phyloP scores from a whole-genome alignment of 192 early-diverging fungal species.

The Coemansia sp. region DNA sequence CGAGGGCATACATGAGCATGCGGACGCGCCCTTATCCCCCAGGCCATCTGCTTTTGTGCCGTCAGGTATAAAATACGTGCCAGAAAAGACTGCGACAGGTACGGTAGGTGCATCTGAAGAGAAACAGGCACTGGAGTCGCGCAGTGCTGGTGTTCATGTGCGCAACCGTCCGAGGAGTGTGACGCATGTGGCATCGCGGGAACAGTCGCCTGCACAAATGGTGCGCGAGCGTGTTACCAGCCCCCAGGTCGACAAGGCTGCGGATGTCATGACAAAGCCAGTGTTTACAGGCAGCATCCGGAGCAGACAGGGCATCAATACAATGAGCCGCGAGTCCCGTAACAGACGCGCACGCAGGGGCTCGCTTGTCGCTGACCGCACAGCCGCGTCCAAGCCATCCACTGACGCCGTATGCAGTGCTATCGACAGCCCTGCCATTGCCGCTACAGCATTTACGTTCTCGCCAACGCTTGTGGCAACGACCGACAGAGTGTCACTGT shows the following conservation, averaged over 20 bases:
- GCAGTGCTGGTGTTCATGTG: neutral
- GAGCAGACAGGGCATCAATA: slow-evolving; percentile 22
- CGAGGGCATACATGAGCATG: slow-evolving; percentile 28
- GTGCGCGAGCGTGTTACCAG: neutral
- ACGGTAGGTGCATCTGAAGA: neutral
- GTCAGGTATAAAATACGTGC: neutral
- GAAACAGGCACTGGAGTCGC: neutral
- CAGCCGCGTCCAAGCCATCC: neutral
- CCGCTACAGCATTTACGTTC: slow-evolving; percentile 13
- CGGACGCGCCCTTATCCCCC: neutral
- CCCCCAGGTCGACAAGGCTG: neutral
- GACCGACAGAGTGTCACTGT: slow-evolving; percentile 1
- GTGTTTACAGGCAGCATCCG: slow-evolving; percentile 26
- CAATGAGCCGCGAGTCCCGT: slow-evolving; percentile 28
- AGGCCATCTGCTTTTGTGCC: neutral
- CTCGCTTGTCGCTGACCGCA: slow-evolving; percentile 13
- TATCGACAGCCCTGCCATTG: neutral
- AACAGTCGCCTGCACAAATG: neutral
- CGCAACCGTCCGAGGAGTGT: neutral
- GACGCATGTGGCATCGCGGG: neutral
- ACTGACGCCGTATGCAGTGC: neutral
- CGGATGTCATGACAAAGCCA: slow-evolving; percentile 1
- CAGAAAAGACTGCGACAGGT: neutral
- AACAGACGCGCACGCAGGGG: slow-evolving; percentile 15
- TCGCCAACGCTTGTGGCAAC: slow-evolving; percentile 2